Conservation (phyloP, 148 eudicot species). For the Polygonum maritimum region DNA sequence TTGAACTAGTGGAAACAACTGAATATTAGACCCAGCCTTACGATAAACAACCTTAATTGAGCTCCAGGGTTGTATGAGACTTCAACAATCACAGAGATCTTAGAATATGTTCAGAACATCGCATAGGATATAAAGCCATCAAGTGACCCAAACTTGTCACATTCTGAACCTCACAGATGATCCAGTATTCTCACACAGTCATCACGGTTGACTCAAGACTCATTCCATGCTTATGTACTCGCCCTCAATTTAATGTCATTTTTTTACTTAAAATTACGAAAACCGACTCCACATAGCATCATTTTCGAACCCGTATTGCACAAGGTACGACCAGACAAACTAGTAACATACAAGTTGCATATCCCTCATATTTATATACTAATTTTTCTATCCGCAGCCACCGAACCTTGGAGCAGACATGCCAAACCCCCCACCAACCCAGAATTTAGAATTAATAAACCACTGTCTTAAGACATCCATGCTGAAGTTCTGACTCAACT, state of each 20-base stretch:
- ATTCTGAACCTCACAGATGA: background rate
- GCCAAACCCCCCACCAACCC: background rate
- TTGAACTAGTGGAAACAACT: background rate
- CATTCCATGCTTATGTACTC: background rate
- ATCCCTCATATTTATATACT: background rate
- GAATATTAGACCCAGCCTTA: background rate
- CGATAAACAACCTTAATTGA: background rate
- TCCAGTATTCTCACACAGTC: background rate
- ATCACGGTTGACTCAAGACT: background rate
- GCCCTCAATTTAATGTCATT: background rate
- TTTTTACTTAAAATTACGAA: background rate
- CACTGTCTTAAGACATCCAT: background rate
- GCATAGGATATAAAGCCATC: background rate
- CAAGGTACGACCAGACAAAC: slow-evolving; percentile 3
- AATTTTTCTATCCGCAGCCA: background rate
- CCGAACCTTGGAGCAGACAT: background rate
- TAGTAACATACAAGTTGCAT: background rate
- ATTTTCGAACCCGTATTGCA: background rate
- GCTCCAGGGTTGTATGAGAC: background rate
- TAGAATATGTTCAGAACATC: background rate
- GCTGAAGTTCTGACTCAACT: background rate
- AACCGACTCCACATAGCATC: background rate
- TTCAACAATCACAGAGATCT: background rate
- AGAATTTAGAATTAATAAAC: background rate
- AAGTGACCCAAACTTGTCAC: background rate